Percentiles rank a stretch among this genome's conserved stretches.
Evolutionary conservation across 2,329 filamentous ascomycete genomes (phyloP).

Genomic region (Xylariomycetidae sp.): DNA sequence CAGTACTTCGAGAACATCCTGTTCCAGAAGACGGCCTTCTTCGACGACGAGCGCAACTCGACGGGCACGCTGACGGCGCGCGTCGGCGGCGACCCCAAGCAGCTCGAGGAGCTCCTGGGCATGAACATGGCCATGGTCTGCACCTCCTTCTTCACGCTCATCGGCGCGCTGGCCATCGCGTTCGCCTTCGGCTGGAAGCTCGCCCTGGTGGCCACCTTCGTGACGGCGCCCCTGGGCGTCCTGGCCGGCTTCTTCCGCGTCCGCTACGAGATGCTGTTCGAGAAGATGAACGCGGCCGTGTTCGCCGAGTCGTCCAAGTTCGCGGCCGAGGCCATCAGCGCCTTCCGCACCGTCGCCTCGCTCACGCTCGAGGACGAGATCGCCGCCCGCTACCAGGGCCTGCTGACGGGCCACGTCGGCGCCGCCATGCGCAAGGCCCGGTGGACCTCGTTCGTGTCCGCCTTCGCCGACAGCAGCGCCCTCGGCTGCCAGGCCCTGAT

Average conservation of each 20-base stretch:
- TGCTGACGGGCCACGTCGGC: constrained; percentile 56
- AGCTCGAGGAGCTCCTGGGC: constrained; percentile 59
- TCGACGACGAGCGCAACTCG: constrained; percentile 56
- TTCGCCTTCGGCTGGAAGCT: constrained; percentile 77
- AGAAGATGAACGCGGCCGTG: constrained; percentile 62
- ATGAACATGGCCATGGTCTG: constrained; percentile 59
- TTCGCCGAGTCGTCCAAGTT: constrained; percentile 71
- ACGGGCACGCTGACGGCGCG: constrained; percentile 56
- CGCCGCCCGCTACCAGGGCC: constrained; percentile 51
- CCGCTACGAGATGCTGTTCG: constrained; percentile 61
- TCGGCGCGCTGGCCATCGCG: constrained; percentile 61
- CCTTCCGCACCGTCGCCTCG: constrained; percentile 67
- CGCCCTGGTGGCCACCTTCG: constrained; percentile 60
- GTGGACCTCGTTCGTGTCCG: constrained; percentile 61
- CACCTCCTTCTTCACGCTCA: constrained; percentile 60
- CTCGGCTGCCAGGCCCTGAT: constrained; percentile 59
- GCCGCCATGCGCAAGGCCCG: constrained; percentile 57
- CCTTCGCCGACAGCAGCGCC: constrained; percentile 63
- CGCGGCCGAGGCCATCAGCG: constrained; percentile 68
- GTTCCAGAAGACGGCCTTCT: constrained; percentile 55
- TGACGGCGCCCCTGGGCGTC: constrained; percentile 49
- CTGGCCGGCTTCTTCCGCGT: constrained; percentile 46
- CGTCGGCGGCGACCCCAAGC: constrained; percentile 51
- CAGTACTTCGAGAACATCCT: constrained; percentile 60
- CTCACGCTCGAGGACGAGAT: constrained; percentile 67